Evolutionary conservation across 371 early-diverging fungal species (phyloP).

Genomic region (Mucor circinelloides): DNA sequence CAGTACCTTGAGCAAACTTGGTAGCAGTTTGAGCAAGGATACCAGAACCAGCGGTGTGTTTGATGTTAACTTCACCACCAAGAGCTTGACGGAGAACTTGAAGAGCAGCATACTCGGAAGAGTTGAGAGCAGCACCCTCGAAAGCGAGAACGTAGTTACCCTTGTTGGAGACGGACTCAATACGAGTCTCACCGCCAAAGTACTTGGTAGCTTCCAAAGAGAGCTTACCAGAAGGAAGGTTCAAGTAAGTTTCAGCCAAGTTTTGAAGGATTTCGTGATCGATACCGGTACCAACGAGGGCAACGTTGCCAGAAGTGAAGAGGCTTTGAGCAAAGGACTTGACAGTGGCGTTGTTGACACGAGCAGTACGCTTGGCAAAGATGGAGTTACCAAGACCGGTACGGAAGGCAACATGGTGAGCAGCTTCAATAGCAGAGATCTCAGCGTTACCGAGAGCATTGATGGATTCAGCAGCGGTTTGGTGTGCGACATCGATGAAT

Average conservation of each 20-base stretch:
- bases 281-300: constrained; percentile 88
- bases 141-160: constrained; percentile 78
- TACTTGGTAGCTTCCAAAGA: constrained; percentile 61
- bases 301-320: constrained; percentile 74
- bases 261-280: constrained; percentile 67
- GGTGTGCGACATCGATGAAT: constrained; percentile 73
- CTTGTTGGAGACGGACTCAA: constrained; percentile 29
- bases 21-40: constrained; percentile 72
- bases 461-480: constrained; percentile 71
- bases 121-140: constrained; percentile 67
- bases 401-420: constrained; percentile 93
- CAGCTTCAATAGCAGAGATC: constrained; percentile 73
- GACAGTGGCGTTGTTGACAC: constrained; percentile 65
- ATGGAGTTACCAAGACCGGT: constrained; percentile 94
- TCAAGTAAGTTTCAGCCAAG: constrained; percentile 64
- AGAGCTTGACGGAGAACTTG: constrained; percentile 82
- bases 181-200: constrained; percentile 86
- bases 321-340: constrained; percentile 72
- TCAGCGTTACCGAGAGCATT: constrained; percentile 71
- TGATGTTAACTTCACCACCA: constrained; percentile 75
- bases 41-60: constrained; percentile 77
- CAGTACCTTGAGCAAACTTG: constrained; percentile 53
- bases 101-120: constrained; percentile 72
- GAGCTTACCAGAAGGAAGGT: constrained; percentile 50
- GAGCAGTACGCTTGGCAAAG: constrained; percentile 70